These are phyloP conservation scores for Monosporozyma aerobia DNA, from an alignment of 805 yeast genomes.

Conservation along the genomic window DNA sequence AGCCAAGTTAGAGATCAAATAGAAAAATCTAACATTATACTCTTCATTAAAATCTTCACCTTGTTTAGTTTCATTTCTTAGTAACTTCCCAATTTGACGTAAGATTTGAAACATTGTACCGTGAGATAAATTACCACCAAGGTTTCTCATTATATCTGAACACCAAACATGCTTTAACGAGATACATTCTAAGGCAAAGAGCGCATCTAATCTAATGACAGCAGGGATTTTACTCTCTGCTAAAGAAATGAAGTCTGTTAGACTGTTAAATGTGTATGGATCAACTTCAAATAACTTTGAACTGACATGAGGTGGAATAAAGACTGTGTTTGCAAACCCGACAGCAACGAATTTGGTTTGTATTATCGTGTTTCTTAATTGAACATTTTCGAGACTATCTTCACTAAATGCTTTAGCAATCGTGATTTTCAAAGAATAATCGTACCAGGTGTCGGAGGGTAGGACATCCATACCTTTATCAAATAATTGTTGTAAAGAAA, in stretches of 20 bases:
- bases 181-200: slow-evolving; percentile 59
- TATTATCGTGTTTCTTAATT: slow-evolving; percentile 49
- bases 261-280: slow-evolving; percentile 56
- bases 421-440: slow-evolving; percentile 51
- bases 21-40: slow-evolving; percentile 42
- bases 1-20: slow-evolving; percentile 52
- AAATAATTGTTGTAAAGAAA: slow-evolving; percentile 51
- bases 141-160: slow-evolving; percentile 61
- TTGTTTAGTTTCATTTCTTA: slow-evolving; percentile 33
- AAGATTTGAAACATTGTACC: slow-evolving; percentile 70
- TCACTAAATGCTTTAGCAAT: slow-evolving; percentile 66
- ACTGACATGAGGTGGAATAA: slow-evolving; percentile 48
- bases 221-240: slow-evolving; percentile 44
- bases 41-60: slow-evolving; percentile 37
- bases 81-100: slow-evolving; percentile 47
- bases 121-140: slow-evolving; percentile 82
- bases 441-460: slow-evolving; percentile 57
- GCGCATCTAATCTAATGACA: slow-evolving; percentile 49
- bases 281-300: slow-evolving; percentile 63
- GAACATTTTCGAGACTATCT: slow-evolving; percentile 42
- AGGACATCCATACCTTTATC: slow-evolving; percentile 48
- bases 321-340: slow-evolving; percentile 51
- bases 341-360: slow-evolving; percentile 58
- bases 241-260: slow-evolving; percentile 66
- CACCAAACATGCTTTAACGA: slow-evolving; percentile 63